Percentiles rank a stretch among this genome's conserved stretches.
Evolutionary conservation across 2,329 filamentous ascomycete genomes (phyloP).

Genomic region (Cladophialophora exuberans): DNA sequence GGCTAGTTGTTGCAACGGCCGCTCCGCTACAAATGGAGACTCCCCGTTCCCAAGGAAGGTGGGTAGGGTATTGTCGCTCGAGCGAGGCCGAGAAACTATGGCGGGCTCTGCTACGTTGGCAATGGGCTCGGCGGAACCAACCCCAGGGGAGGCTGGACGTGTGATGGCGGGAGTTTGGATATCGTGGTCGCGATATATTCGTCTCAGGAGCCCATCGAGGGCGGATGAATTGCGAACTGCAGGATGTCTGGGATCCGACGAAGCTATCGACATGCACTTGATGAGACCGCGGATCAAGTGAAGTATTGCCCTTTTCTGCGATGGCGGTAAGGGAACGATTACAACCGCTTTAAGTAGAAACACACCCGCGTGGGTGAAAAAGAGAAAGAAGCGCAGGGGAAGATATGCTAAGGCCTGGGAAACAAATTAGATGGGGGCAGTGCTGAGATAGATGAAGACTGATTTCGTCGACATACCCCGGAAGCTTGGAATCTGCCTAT

Average conservation of each 20-base stretch:
- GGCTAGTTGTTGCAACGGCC: slow-evolving; percentile 16
- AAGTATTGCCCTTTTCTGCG: slow-evolving; percentile 21
- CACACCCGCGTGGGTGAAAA: slow-evolving; percentile 19
- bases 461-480: not conserved
- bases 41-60: slow-evolving; percentile 15
- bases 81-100: not conserved
- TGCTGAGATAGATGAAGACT: not conserved
- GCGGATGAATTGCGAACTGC: slow-evolving; percentile 17
- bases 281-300: slow-evolving; percentile 18
- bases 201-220: slow-evolving; percentile 17
- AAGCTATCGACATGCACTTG: slow-evolving; percentile 19
- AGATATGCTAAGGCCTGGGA: slow-evolving; percentile 16
- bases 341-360: slow-evolving; percentile 17
- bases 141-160: slow-evolving; percentile 12
- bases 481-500: slow-evolving; percentile 17
- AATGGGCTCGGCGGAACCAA: not conserved
- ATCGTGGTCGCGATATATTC: slow-evolving; percentile 16
- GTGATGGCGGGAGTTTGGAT: slow-evolving; percentile 14
- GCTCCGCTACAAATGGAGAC: slow-evolving; percentile 21
- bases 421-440: not conserved
- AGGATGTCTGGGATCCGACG: slow-evolving; percentile 18
- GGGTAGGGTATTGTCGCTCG: not conserved
- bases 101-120: slow-evolving; percentile 2
- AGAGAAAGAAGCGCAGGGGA: slow-evolving; percentile 18
- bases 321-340: slow-evolving; percentile 19